Conservation (phyloP, 176 grass and related monocot species). For the Chloris gayana region DNA sequence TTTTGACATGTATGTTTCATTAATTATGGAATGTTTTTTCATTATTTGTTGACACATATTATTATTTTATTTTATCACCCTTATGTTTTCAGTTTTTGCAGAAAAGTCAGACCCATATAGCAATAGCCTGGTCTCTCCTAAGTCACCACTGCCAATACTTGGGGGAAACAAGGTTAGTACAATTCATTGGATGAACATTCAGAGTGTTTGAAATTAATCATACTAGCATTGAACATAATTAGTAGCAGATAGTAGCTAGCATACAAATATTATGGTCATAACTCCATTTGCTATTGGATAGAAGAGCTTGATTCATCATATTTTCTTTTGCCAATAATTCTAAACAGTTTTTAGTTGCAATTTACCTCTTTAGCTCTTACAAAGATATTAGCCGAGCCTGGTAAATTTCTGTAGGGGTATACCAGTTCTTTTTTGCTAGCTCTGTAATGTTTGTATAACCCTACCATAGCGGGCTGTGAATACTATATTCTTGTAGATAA, state of each 20-base stretch:
- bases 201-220: background rate
- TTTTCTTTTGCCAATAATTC: constrained; percentile 2
- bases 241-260: background rate
- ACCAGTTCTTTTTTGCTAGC: constrained; percentile 5
- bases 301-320: background rate
- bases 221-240: background rate
- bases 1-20: background rate
- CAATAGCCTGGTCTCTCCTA: constrained; percentile 72
- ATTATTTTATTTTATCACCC: background rate
- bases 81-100: constrained; percentile 36
- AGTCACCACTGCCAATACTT: constrained; percentile 65
- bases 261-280: background rate
- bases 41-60: background rate
- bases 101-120: constrained; percentile 60
- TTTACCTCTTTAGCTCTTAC: background rate
- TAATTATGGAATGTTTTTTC: background rate
- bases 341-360: background rate
- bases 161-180: constrained; percentile 48
- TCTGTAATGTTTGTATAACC: background rate
- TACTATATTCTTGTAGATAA: constrained; percentile 9
- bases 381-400: background rate
- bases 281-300: background rate
- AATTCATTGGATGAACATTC: constrained; percentile 23
- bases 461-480: background rate
- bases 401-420: background rate